These are phyloP conservation scores for Suillus occidentalis DNA, from an alignment of 768 basidiomycete genomes.

Conservation along the genomic window DNA sequence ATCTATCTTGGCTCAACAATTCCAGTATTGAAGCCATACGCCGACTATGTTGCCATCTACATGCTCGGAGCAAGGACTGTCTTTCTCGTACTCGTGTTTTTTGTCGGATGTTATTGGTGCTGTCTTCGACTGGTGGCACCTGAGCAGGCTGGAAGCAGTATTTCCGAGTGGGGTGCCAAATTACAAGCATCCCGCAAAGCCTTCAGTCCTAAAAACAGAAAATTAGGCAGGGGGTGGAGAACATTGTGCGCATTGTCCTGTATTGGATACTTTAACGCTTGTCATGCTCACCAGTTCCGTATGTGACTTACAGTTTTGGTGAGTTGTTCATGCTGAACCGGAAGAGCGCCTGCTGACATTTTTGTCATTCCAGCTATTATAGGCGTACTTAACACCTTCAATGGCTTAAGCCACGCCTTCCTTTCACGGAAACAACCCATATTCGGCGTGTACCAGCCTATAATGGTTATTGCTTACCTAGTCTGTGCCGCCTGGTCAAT, in stretches of 20 bases:
- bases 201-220: not conserved
- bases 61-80: not conserved
- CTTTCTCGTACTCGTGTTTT: not conserved
- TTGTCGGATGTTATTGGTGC: not conserved
- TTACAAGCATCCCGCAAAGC: rapidly evolving
- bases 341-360: not conserved
- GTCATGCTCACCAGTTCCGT: not conserved
- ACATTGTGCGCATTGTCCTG: not conserved
- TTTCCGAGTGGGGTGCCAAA: not conserved
- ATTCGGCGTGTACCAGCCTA: no score
- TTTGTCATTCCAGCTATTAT: not conserved
- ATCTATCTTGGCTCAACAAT: not conserved
- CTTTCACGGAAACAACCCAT: no score
- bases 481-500: not conserved
- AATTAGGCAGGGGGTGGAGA: not conserved
- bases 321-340: not conserved
- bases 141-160: no score
- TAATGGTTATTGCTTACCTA: not conserved
- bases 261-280: not conserved
- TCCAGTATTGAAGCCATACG: not conserved
- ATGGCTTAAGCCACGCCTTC: not conserved
- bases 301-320: not conserved
- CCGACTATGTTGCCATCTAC: not conserved
- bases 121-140: not conserved
- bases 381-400: not conserved